Percentiles rank a stretch among this genome's conserved stretches.
Evolutionary conservation across 208 protist species (phyloP).

Genomic region (Crithidia mellificae): DNA sequence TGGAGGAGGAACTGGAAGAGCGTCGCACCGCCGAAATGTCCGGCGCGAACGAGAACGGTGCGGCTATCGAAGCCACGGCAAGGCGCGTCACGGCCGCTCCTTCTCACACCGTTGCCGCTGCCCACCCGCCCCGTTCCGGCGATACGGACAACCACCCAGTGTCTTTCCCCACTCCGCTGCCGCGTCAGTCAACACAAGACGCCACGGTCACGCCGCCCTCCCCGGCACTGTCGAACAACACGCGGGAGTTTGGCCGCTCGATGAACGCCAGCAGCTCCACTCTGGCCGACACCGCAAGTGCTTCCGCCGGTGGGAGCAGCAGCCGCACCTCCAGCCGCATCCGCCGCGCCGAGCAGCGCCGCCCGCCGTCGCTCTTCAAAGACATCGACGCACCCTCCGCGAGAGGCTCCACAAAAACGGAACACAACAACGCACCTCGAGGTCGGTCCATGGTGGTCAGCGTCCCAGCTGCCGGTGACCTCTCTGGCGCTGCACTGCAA

Average conservation of each 20-base stretch:
- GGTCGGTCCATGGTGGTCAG: constrained; percentile 4
- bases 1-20: constrained; percentile 30
- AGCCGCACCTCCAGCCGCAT: constrained; percentile 23
- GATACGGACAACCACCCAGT: constrained; percentile 3
- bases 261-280: neutral
- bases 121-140: neutral
- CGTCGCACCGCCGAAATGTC: neutral
- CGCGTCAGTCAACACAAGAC: neutral
- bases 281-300: constrained; percentile 8
- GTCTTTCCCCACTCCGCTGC: neutral
- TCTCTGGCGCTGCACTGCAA: neutral
- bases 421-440: neutral
- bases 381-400: neutral
- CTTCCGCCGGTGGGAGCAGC: constrained; percentile 11
- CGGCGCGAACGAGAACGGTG: neutral
- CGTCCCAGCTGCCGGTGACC: constrained; percentile 1
- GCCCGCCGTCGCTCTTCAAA: constrained; percentile 28
- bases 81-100: no score
- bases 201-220: neutral
- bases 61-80: no score
- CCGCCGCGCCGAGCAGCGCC: constrained; percentile 28
- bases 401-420: neutral
- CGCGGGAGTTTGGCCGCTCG: neutral
- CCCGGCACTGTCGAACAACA: neutral
- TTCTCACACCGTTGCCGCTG: no score